Conservation (phyloP, 305 asterid species). For the Lippia alba region DNA sequence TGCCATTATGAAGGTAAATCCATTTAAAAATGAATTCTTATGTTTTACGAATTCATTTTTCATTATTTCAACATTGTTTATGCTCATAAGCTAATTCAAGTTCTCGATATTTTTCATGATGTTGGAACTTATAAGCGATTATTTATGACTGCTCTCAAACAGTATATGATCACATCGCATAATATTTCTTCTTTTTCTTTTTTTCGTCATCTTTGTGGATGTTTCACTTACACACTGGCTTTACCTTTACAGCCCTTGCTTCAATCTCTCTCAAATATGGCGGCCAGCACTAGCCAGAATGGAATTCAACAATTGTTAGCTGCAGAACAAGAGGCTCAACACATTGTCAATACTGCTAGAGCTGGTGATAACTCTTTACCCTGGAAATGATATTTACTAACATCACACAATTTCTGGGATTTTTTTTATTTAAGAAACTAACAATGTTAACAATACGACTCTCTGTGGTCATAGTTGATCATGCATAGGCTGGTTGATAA, state of each 20-base stretch:
- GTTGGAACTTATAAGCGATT: too few relatives aligned
- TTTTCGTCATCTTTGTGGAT: conserved; percentile 8
- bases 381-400: background rate
- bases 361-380: conserved; percentile 47
- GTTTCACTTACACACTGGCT: conserved; percentile 6
- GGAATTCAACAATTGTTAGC: conserved; percentile 65
- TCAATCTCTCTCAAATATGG: conserved; percentile 44
- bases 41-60: too few relatives aligned
- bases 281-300: conserved; percentile 64
- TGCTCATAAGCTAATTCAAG: background rate
- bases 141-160: conserved; percentile 10
- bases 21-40: too few relatives aligned
- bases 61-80: conserved; percentile 2
- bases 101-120: conserved; percentile 1
- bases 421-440: too few relatives aligned
- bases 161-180: conserved; percentile 9
- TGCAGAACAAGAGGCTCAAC: conserved; percentile 86
- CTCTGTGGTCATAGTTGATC: too few relatives aligned
- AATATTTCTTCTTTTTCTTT: conserved; percentile 10
- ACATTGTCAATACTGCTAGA: conserved; percentile 72
- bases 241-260: conserved; percentile 34
- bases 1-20: background rate
- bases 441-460: too few relatives aligned
- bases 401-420: too few relatives aligned
- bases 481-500: too few relatives aligned